Conservation (phyloP, 176 grass and related monocot genomes). For the Aegilops tauschii region DNA sequence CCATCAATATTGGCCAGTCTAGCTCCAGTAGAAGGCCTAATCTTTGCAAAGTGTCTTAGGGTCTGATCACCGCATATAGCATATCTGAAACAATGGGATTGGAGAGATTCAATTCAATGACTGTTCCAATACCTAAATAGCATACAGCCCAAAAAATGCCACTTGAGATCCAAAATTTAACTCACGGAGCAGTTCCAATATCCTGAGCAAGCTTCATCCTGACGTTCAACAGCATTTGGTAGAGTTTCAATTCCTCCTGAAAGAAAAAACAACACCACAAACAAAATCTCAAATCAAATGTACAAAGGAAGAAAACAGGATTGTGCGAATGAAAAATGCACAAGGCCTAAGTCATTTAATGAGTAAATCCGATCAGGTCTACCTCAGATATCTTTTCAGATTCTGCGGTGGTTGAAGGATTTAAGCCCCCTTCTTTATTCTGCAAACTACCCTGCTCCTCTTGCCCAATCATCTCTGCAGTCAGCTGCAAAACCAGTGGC, state of each 20-base stretch:
- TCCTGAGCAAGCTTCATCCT: constrained; percentile 77
- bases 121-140: constrained; percentile 11
- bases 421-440: constrained; percentile 55
- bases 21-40: constrained; percentile 76
- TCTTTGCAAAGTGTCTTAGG: constrained; percentile 76
- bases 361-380: constrained; percentile 19
- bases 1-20: constrained; percentile 89
- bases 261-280: constrained; percentile 23
- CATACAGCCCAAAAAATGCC: not conserved
- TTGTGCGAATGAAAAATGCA: not conserved
- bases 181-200: constrained; percentile 87
- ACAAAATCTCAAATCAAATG: not conserved
- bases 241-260: constrained; percentile 76
- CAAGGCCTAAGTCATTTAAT: constrained; percentile 1
- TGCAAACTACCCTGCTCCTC: constrained; percentile 57
- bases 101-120: constrained; percentile 5
- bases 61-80: constrained; percentile 97
- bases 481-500: constrained; percentile 67
- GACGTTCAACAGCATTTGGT: constrained; percentile 67
- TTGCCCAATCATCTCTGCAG: constrained; percentile 80
- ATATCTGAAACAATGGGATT: constrained; percentile 58
- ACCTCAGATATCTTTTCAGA: constrained; percentile 71
- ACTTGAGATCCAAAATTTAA: constrained; percentile 19
- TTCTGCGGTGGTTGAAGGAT: constrained; percentile 36
- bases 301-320: not conserved